Evolutionary conservation across 2,329 filamentous ascomycete genomes (phyloP).

Genomic region (Claviceps purpurea): DNA sequence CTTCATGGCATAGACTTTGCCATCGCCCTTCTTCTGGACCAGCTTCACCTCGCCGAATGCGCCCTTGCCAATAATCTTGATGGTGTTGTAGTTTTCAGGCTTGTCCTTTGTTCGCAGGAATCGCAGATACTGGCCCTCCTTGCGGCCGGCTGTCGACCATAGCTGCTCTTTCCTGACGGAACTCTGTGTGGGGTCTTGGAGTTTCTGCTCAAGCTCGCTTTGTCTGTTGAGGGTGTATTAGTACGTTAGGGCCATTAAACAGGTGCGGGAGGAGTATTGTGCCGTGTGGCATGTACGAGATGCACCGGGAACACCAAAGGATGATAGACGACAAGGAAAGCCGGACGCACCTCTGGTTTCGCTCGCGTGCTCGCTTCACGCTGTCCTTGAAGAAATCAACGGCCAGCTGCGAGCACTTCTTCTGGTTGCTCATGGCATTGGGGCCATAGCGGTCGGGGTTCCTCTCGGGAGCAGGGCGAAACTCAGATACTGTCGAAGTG

Average conservation of each 20-base stretch:
- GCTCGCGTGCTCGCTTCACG: constrained; percentile 86
- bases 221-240: constrained; percentile 42
- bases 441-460: constrained; percentile 54
- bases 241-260: neutral
- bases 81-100: constrained; percentile 85
- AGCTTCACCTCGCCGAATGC: constrained; percentile 97
- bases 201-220: constrained; percentile 77
- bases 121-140: constrained; percentile 84
- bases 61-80: constrained; percentile 98
- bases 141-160: constrained; percentile 70
- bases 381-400: constrained; percentile 97
- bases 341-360: constrained; percentile 66
- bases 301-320: neutral
- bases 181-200: constrained; percentile 63
- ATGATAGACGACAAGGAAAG: neutral
- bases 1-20: constrained; percentile 97
- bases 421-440: constrained; percentile 55
- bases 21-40: constrained; percentile 89
- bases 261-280: neutral
- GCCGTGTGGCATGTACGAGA: neutral
- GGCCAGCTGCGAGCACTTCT: constrained; percentile 57
- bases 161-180: constrained; percentile 71
- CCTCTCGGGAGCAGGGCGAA: constrained; percentile 67
- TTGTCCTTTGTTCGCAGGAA: constrained; percentile 89
- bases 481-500: constrained; percentile 52